Conservation (phyloP, 2,329 filamentous ascomycete genomes). For the Zasmidium angulare region DNA sequence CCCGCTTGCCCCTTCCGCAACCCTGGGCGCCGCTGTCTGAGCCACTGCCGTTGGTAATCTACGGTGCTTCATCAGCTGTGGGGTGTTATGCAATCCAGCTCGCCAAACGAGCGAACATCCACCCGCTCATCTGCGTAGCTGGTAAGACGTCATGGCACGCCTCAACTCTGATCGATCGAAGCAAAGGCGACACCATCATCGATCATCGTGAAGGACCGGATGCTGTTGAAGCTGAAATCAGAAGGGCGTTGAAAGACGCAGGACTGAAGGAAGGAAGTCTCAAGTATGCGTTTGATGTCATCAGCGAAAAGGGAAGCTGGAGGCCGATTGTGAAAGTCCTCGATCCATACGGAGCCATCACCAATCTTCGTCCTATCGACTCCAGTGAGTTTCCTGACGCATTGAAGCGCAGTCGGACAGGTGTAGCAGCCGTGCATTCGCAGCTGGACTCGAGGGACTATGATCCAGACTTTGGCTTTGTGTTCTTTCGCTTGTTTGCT, state of each 20-base stretch:
- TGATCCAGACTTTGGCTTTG: slow-evolving; percentile 37
- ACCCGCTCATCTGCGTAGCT: slow-evolving; percentile 62
- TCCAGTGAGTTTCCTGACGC: slow-evolving; percentile 43
- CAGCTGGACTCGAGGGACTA: slow-evolving; percentile 28
- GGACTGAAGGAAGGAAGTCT: slow-evolving; percentile 19
- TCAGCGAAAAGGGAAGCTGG: slow-evolving; percentile 32
- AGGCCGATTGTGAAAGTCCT: slow-evolving; percentile 42
- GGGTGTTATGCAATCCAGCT: slow-evolving; percentile 61
- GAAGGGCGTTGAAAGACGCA: slow-evolving; percentile 31
- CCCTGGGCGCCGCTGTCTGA: slow-evolving; percentile 39
- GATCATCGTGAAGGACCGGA: slow-evolving; percentile 55
- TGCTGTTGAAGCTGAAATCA: slow-evolving; percentile 31
- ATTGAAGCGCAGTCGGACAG: slow-evolving; percentile 39
- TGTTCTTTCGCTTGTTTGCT: slow-evolving; percentile 34
- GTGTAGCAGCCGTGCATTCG: slow-evolving; percentile 38
- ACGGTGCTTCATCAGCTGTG: slow-evolving; percentile 56
- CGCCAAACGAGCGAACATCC: slow-evolving; percentile 53
- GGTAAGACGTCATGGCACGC: slow-evolving; percentile 55
- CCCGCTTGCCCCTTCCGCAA: slow-evolving; percentile 42
- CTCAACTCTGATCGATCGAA: slow-evolving; percentile 51
- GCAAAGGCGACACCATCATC: slow-evolving; percentile 58
- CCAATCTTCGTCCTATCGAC: slow-evolving; percentile 31
- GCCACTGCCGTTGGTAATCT: slow-evolving; percentile 42
- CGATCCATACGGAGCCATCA: slow-evolving; percentile 35
- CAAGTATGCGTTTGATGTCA: slow-evolving; percentile 36